phyloP scores from a whole-genome alignment of 1,284 basidiomycete species.

The Malassezia equina region DNA sequence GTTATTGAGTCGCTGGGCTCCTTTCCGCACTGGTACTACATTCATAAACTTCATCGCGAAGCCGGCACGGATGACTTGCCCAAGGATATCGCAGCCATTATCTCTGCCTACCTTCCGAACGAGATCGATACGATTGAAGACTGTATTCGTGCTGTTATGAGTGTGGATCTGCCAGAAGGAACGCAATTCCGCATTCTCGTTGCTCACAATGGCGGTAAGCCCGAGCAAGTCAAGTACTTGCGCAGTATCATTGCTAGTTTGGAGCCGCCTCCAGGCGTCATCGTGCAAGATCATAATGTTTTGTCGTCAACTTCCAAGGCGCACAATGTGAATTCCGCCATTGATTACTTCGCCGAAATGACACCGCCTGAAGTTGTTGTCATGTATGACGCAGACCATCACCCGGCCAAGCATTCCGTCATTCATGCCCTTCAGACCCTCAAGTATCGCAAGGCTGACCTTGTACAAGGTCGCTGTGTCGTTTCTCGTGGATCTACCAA shows the following conservation, averaged over 20 bases:
- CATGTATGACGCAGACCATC: slow-evolving; percentile 39
- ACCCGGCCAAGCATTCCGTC: slow-evolving; percentile 30
- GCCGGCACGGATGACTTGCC: background rate
- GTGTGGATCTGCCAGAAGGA: background rate
- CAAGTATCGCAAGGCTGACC: slow-evolving; percentile 35
- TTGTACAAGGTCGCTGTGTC: slow-evolving; percentile 39
- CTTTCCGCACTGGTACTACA: background rate
- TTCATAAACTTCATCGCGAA: background rate
- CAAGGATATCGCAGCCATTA: background rate
- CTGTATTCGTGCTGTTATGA: background rate
- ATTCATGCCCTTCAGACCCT: slow-evolving; percentile 32
- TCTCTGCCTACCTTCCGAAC: background rate
- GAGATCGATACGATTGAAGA: slow-evolving; percentile 1
- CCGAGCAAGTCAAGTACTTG: background rate
- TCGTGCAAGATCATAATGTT: background rate
- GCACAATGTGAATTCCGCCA: slow-evolving; percentile 32
- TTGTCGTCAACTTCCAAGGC: slow-evolving; percentile 29
- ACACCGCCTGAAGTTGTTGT: slow-evolving; percentile 30
- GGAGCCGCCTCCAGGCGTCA: background rate
- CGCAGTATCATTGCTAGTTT: background rate
- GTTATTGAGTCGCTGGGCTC: background rate
- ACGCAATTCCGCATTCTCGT: background rate
- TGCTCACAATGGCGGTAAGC: background rate
- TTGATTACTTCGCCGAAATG: slow-evolving; percentile 29
- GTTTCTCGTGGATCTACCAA: slow-evolving; percentile 27